Evolutionary conservation across 306 rosid species (phyloP).

Genomic region (Cucurbita pepo): DNA sequence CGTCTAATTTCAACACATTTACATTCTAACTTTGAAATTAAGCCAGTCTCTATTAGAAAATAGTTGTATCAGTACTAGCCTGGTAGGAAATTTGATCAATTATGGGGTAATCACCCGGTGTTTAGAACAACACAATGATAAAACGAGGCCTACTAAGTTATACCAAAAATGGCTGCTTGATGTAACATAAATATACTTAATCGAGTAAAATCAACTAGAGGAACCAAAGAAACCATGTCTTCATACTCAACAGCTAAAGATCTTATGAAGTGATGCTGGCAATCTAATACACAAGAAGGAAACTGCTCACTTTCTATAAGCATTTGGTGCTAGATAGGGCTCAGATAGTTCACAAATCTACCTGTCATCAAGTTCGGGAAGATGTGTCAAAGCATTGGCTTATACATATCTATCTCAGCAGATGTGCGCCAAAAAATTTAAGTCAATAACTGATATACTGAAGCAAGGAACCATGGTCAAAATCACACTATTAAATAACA

Average conservation of each 20-base stretch:
- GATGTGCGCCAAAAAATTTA: neutral
- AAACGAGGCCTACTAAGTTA: neutral
- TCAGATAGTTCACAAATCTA: slow-evolving; percentile 36
- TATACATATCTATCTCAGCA: neutral
- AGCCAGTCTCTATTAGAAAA: neutral
- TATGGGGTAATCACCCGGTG: neutral
- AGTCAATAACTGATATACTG: neutral
- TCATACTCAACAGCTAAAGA: neutral
- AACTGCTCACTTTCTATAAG: slow-evolving; percentile 1
- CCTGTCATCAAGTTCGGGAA: slow-evolving; percentile 22
- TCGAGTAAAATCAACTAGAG: neutral
- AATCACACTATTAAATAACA: neutral
- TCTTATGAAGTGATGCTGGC: neutral
- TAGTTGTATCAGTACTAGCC: neutral
- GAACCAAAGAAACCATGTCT: neutral
- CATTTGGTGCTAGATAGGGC: slow-evolving; percentile 31
- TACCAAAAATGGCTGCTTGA: neutral
- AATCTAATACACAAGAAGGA: neutral
- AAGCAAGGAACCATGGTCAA: neutral
- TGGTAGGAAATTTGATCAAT: neutral
- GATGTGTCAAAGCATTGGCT: neutral
- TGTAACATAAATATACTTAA: neutral
- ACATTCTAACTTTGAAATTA: neutral
- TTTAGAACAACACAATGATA: neutral
- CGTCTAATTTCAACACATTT: neutral